Evolutionary conservation across 768 basidiomycete species (phyloP).

Genomic region (Tylopilus balloui): DNA sequence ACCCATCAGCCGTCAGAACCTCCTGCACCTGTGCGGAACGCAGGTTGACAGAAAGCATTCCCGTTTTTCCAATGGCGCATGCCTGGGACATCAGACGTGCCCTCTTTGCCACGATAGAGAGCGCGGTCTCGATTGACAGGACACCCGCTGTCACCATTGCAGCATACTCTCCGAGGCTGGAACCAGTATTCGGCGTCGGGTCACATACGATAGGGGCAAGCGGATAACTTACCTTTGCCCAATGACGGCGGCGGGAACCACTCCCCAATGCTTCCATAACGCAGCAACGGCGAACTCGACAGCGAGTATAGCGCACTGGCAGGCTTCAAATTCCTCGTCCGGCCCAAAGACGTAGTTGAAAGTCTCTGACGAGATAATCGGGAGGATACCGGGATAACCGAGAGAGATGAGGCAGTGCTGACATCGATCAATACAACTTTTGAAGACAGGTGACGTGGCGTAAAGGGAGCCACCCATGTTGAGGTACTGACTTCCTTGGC

Average conservation of each 20-base stretch:
- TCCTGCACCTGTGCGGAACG: constrained; percentile 31
- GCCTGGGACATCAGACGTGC: constrained; percentile 51
- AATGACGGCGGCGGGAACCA: constrained; percentile 54
- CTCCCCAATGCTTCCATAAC: constrained; percentile 68
- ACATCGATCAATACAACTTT: constrained; percentile 52
- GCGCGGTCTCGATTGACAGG: constrained; percentile 50
- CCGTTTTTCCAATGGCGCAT: constrained; percentile 43
- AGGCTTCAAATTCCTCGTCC: constrained; percentile 41
- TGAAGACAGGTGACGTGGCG: constrained; percentile 44
- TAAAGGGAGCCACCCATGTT: constrained; percentile 64
- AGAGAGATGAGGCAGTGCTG: constrained; percentile 43
- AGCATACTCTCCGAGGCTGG: constrained; percentile 71
- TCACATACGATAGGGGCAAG: background rate
- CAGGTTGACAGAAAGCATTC: constrained; percentile 59
- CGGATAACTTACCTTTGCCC: constrained; percentile 60
- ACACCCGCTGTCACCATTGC: constrained; percentile 63
- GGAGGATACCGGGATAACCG: constrained; percentile 49
- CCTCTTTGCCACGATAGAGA: constrained; percentile 53
- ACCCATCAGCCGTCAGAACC: constrained; percentile 31
- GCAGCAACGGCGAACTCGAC: constrained; percentile 59
- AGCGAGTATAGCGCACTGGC: constrained; percentile 54
- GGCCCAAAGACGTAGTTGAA: constrained; percentile 18
- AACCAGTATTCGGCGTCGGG: background rate
- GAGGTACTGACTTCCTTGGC: constrained; percentile 64
- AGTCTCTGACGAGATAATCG: constrained; percentile 35